phyloP scores from a whole-genome alignment of 2,329 filamentous ascomycete species.

The Fusarium brachygibbosum region DNA sequence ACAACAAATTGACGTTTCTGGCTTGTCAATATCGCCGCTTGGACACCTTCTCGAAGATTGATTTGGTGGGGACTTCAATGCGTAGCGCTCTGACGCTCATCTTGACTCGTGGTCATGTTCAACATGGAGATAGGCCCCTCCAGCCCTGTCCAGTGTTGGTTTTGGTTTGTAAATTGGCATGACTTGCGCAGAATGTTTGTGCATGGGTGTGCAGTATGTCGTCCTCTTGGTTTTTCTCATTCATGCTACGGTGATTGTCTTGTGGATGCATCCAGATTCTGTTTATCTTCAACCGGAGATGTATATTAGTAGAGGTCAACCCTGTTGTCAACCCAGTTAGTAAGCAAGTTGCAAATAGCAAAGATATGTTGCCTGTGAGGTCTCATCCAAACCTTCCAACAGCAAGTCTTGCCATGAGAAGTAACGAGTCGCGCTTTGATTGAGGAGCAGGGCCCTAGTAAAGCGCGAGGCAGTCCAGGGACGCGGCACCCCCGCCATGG shows the following conservation, averaged over 20 bases:
- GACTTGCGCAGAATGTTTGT: conserved; percentile 27
- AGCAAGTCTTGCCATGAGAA: neutral
- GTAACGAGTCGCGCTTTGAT: conserved; percentile 13
- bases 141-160: conserved; percentile 2
- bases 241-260: conserved; percentile 1
- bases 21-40: conserved; percentile 28
- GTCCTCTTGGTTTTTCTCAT: conserved; percentile 5
- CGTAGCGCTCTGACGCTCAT: conserved; percentile 22
- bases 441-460: conserved; percentile 33
- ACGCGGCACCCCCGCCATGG: conserved; percentile 32
- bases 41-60: conserved; percentile 41
- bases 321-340: neutral
- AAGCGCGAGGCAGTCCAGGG: conserved; percentile 35
- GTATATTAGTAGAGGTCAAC: neutral
- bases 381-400: neutral
- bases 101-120: conserved; percentile 28
- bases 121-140: neutral
- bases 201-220: conserved; percentile 8
- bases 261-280: neutral
- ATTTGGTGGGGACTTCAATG: conserved; percentile 25
- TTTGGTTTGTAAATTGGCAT: conserved; percentile 18
- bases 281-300: neutral
- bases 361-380: neutral
- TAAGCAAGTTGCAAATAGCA: neutral
- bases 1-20: conserved; percentile 15